Evolutionary conservation across 2,329 filamentous ascomycete genomes (phyloP), one percentile per base, ranked within the genome.

Genomic region (Penicillium sumatraense): DNA sequence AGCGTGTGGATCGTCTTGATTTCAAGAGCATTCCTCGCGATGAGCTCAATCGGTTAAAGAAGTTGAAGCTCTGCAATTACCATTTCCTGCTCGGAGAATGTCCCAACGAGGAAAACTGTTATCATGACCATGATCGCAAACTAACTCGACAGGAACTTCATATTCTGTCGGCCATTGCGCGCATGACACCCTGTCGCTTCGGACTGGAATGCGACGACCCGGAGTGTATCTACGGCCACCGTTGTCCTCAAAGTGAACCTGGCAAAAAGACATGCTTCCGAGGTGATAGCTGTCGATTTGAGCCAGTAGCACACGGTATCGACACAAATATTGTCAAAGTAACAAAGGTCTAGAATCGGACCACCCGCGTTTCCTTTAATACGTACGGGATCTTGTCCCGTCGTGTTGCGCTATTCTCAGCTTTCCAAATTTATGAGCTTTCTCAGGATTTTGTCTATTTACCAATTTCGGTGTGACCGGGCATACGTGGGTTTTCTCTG

Each of bases 191-290:
- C 21, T 88, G 85, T 65, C 78, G 78, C 53, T 82, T 83, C 63
- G 83, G 83, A 10, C 76, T 80, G 47, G 77, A 77, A 13, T 88
- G 85, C 63, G 76, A 83, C 48, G 85, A 87, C 56, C 68, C 78
- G 1, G 81, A 81, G 55, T 88, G 85, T 71, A 86, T 87, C 49
- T 87, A 86, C 64, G 85, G 85, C 20, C 85, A 88, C 69, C 80
- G 82, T 31, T 88, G 85, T 64, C 83, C 83, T 16, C 82, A 83
- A 57, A 78, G 76, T 29, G 73, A 78, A 54, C 76, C 78, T 24
- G 81, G 81, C 33, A 78, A 74, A 47, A 81, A 81, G 65, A 78
- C 76, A 16, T 87, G 85, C 65, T 81, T 82, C 62, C 85, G 83
- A 71, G 82, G 81, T 13, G 78, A 81, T 6, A 76, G 74, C 49